Percentiles rank a stretch among this genome's conserved stretches.
phyloP scores from a whole-genome alignment of 2,329 filamentous ascomycete species.

The Zalaria obscura region DNA sequence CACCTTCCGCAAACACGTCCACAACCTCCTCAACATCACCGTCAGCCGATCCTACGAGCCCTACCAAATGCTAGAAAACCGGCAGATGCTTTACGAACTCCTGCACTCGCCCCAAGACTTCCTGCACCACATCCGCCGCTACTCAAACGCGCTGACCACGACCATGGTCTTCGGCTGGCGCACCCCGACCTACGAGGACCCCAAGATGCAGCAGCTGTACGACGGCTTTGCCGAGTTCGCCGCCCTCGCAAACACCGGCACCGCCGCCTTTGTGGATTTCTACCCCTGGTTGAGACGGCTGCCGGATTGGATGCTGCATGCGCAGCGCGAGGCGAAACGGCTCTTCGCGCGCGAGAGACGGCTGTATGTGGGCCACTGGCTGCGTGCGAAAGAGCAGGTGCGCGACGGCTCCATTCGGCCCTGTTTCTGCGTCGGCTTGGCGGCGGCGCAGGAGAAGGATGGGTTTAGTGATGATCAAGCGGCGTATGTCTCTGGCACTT shows the following conservation, averaged over 20 bases:
- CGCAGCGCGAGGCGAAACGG: conserved; percentile 15
- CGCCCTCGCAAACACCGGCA: conserved; percentile 5
- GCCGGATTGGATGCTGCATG: conserved; percentile 17
- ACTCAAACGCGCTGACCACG: conserved; percentile 20
- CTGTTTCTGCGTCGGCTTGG: conserved; percentile 9
- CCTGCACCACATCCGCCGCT: conserved; percentile 17
- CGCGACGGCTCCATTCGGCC: conserved; percentile 13
- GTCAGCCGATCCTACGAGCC: conserved; percentile 13
- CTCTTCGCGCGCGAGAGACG: conserved; percentile 17
- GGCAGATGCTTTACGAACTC: conserved; percentile 10
- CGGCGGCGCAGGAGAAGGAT: conserved; percentile 11
- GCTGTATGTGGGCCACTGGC: conserved; percentile 20
- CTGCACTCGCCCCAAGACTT: conserved; percentile 17
- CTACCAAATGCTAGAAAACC: conserved; percentile 12
- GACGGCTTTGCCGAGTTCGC: conserved; percentile 2
- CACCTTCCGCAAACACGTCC: conserved; percentile 14
- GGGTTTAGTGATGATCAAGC: conserved; percentile 11
- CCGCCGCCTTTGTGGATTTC: conserved; percentile 9
- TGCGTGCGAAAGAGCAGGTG: conserved; percentile 16
- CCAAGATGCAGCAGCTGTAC: conserved; percentile 11
- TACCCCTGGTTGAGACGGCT: conserved; percentile 38
- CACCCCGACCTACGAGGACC: conserved; percentile 12
- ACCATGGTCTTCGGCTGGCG: conserved; percentile 20
- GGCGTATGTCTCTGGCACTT: conserved; percentile 18
- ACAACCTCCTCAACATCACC: conserved; percentile 13